Evolutionary conservation across 1,284 basidiomycete genomes (phyloP).

Genomic region (Fomitiporia mediterranea): DNA sequence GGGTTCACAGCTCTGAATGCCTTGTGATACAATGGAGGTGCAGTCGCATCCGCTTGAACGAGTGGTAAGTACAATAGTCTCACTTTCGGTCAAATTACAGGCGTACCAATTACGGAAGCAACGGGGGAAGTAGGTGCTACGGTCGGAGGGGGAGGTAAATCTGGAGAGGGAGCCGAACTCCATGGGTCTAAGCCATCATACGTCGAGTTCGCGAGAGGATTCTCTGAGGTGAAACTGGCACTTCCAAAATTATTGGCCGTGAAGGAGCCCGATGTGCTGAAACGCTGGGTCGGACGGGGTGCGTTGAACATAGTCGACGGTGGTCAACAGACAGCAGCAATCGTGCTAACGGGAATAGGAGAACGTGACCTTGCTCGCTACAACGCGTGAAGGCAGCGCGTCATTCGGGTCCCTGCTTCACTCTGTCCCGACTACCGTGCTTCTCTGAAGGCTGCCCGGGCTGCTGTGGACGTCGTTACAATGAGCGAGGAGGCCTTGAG

Average conservation of each 20-base stretch:
- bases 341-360: background rate
- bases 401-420: background rate
- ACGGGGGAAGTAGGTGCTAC: conserved; percentile 46
- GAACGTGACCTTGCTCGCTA: background rate
- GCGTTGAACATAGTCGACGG: conserved; percentile 65
- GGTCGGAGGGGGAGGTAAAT: conserved; percentile 49
- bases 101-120: conserved; percentile 62
- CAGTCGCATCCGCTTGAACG: conserved; percentile 61
- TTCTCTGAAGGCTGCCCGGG: background rate
- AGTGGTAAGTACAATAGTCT: conserved; percentile 9
- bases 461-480: background rate
- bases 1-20: conserved; percentile 72
- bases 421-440: background rate
- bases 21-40: conserved; percentile 73
- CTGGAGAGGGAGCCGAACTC: conserved; percentile 76
- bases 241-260: conserved; percentile 43
- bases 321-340: no score
- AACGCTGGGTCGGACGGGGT: conserved; percentile 64
- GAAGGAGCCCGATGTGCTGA: conserved; percentile 42
- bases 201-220: conserved; percentile 69
- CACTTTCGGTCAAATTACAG: background rate
- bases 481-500: background rate
- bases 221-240: conserved; percentile 68
- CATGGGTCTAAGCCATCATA: conserved; percentile 86
- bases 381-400: background rate